Conservation (phyloP, 148 eudicot species). For the Bassia scoparia region DNA sequence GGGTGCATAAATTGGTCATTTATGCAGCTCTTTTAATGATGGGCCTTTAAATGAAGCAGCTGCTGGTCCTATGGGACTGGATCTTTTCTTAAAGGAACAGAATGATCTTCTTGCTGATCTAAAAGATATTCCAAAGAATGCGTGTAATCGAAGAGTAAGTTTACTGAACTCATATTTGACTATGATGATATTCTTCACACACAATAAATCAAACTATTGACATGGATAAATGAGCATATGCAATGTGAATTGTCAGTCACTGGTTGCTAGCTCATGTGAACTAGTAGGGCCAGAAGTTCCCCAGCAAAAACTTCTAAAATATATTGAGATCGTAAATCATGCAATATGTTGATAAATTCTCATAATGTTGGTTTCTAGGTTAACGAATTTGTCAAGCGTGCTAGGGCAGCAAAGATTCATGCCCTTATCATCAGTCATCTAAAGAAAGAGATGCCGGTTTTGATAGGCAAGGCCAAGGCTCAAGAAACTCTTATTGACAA, state of each 20-base stretch:
- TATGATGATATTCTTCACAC: neutral
- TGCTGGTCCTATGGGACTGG: constrained; percentile 62
- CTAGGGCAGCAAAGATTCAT: constrained; percentile 87
- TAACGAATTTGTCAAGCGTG: constrained; percentile 91
- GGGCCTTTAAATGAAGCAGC: constrained; percentile 57
- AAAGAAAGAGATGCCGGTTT: constrained; percentile 88
- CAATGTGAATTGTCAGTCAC: neutral
- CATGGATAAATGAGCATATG: neutral
- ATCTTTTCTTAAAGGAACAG: constrained; percentile 85
- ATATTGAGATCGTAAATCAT: neutral
- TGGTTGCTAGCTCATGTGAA: neutral
- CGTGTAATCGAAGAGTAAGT: constrained; percentile 80
- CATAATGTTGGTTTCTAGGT: constrained; percentile 38
- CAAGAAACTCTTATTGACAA: constrained; percentile 78
- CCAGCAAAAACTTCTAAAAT: neutral
- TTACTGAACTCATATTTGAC: constrained; percentile 5
- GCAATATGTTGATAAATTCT: neutral
- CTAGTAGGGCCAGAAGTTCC: neutral
- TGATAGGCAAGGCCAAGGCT: constrained; percentile 75
- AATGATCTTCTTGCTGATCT: constrained; percentile 74
- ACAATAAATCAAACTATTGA: neutral
- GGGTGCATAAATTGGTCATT: neutral
- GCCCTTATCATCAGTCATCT: constrained; percentile 81
- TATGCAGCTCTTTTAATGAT: constrained; percentile 76
- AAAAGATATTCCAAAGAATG: constrained; percentile 88